These are phyloP conservation scores for Coriolopsis trogii DNA, from an alignment of 1,284 basidiomycete species.

Conservation along the genomic window DNA sequence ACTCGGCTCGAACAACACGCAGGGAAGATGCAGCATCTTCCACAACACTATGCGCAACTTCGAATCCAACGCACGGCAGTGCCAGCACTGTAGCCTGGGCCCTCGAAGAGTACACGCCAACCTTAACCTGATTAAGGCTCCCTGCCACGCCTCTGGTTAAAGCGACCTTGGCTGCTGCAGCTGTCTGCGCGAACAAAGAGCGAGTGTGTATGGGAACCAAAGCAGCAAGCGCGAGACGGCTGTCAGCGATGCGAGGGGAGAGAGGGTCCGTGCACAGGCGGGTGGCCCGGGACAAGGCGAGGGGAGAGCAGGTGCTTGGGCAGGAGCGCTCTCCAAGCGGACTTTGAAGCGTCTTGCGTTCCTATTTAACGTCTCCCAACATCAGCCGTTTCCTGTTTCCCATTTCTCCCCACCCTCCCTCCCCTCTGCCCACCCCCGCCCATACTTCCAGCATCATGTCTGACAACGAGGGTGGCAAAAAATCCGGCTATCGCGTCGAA, in stretches of 20 bases:
- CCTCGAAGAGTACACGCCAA: too few relatives aligned
- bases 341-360: slow-evolving; percentile 34
- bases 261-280: slow-evolving; percentile 28
- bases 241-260: neutral
- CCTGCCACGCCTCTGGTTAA: too few relatives aligned
- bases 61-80: too few relatives aligned
- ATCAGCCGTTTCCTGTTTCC: slow-evolving; percentile 22
- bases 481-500: slow-evolving; percentile 77
- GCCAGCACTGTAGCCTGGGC: too few relatives aligned
- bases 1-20: too few relatives aligned
- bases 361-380: slow-evolving; percentile 31
- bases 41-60: too few relatives aligned
- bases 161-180: too few relatives aligned
- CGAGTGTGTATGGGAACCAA: too few relatives aligned
- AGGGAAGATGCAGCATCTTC: too few relatives aligned
- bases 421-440: slow-evolving; percentile 19
- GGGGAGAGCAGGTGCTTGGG: slow-evolving; percentile 20
- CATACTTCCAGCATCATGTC: slow-evolving; percentile 48
- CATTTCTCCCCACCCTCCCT: slow-evolving; percentile 24
- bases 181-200: neutral
- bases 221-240: slow-evolving; percentile 1
- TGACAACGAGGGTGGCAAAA: slow-evolving; percentile 54
- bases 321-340: slow-evolving; percentile 35
- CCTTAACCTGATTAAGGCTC: too few relatives aligned
- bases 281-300: too few relatives aligned